phyloP scores from a whole-genome alignment of 352 stramenopile genomes.

The Salisapilia sapeloensis region DNA sequence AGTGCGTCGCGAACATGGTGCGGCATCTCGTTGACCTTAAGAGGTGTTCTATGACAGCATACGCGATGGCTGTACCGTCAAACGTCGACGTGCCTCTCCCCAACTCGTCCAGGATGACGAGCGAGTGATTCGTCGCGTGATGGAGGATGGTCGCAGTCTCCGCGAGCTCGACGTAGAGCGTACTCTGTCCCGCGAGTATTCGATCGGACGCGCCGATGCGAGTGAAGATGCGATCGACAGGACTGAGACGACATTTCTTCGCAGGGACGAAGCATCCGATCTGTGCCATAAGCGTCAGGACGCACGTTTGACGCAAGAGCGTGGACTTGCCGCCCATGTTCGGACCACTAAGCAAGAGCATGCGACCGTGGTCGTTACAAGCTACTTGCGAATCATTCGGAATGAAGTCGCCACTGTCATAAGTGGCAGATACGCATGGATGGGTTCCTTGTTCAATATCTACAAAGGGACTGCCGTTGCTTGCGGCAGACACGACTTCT shows the following conservation, averaged over 20 bases:
- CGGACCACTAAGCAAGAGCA: conserved; percentile 92
- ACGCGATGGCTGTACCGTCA: conserved; percentile 96
- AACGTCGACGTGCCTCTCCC: conserved; percentile 97
- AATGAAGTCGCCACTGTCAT: conserved; percentile 86
- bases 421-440: conserved; percentile 83
- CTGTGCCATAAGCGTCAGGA: conserved; percentile 96
- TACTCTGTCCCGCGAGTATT: conserved; percentile 97
- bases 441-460: conserved; percentile 90
- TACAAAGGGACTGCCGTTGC: conserved; percentile 47
- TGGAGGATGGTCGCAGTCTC: conserved; percentile 97
- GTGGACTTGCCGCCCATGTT: conserved; percentile 99
- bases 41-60: conserved; percentile 91
- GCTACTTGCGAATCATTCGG: conserved; percentile 92
- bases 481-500: conserved; percentile 68
- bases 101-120: conserved; percentile 98
- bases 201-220: conserved; percentile 96
- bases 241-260: conserved; percentile 85
- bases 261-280: conserved; percentile 98
- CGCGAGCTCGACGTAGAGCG: conserved; percentile 98
- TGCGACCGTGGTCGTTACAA: conserved; percentile 27
- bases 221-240: conserved; percentile 98
- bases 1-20: conserved; percentile 98
- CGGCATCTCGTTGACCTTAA: conserved; percentile 78
- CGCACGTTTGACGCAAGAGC: conserved; percentile 94
- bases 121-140: conserved; percentile 86